phyloP scores from a whole-genome alignment of 805 yeast species.

The Ascoidea rubescens region DNA sequence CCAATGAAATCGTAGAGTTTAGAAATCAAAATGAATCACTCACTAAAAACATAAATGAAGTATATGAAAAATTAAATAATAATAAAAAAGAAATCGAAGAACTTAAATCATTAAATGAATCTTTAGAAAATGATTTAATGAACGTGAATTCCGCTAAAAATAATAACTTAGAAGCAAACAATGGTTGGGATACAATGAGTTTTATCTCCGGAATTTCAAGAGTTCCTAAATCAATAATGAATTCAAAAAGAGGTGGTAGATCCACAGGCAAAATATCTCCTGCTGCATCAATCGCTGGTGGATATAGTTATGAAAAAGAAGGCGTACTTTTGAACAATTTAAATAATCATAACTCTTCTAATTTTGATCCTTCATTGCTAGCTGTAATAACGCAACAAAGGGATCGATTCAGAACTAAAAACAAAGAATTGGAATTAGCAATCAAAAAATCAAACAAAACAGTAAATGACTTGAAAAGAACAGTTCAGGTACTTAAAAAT shows the following conservation, averaged over 20 bases:
- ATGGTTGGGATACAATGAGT: slow-evolving; percentile 48
- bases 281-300: slow-evolving; percentile 20
- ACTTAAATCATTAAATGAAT: slow-evolving; percentile 33
- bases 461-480: slow-evolving; percentile 48
- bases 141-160: slow-evolving; percentile 32
- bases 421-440: slow-evolving; percentile 75
- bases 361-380: slow-evolving; percentile 36
- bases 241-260: slow-evolving; percentile 32
- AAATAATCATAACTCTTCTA: slow-evolving; percentile 1
- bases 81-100: slow-evolving; percentile 24
- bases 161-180: slow-evolving; percentile 18
- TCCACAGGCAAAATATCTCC: slow-evolving; percentile 25
- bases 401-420: slow-evolving; percentile 79
- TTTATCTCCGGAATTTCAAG: slow-evolving; percentile 46
- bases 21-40: slow-evolving; percentile 45
- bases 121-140: slow-evolving; percentile 64
- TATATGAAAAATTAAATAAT: slow-evolving; percentile 24
- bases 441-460: slow-evolving; percentile 40
- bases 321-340: background rate
- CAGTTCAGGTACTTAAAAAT: slow-evolving; percentile 44
- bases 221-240: slow-evolving; percentile 23
- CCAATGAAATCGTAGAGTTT: slow-evolving; percentile 50
- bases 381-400: slow-evolving; percentile 91
- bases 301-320: slow-evolving; percentile 7
- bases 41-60: slow-evolving; percentile 22